Base-by-base conservation (phyloP, 805 yeast species). In the Ogataea saltuana region DNA sequence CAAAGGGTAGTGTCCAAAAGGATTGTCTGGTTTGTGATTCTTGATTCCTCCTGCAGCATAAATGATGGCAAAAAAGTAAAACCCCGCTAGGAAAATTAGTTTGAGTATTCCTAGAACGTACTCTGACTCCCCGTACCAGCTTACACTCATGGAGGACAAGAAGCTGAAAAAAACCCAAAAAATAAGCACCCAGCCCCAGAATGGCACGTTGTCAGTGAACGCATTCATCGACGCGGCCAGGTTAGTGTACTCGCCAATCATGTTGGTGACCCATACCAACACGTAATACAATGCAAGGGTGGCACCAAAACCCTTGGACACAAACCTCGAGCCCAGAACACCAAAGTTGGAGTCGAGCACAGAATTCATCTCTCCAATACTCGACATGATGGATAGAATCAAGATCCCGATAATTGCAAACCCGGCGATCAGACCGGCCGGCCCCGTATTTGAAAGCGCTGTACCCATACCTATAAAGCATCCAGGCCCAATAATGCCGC, bases 401-500 rank as follows among this genome's bases (percentile, higher is more conserved):
- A 77, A 57, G 16, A 78, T 44, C 17, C 81, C 82, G 34, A 77
- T 75, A 30, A 78, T 59, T 2, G 73, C 71, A 55, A 76, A 78
- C 1, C 82, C 80, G 16, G 50, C 59, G n/a, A 61, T 20, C 36
- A 78, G 59, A 48, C 80, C 76, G 25, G 72, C 81, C 0, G 83
- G 83, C 4, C 80, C 79, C 33, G 77, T 76, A 15, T 34, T 27
- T 6, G 63, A 54, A 12, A 78, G 61, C 25, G 80, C 78, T n/a
- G 65, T 55, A 5, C 80, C 80, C 41, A 80, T 60, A 29, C 66
- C 66, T 19, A 79, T 70, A 38, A 77, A 64, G 20, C 72, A 48
- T 5, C 83, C 84, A 1, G 83, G 83, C 0, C 84, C 84, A 42
- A 79, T 74, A 39, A 79, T 71, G 30, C 83, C 83, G 19, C 82